phyloP scores from a whole-genome alignment of 73 alveolate genomes.

The Paramecium bursaria region DNA sequence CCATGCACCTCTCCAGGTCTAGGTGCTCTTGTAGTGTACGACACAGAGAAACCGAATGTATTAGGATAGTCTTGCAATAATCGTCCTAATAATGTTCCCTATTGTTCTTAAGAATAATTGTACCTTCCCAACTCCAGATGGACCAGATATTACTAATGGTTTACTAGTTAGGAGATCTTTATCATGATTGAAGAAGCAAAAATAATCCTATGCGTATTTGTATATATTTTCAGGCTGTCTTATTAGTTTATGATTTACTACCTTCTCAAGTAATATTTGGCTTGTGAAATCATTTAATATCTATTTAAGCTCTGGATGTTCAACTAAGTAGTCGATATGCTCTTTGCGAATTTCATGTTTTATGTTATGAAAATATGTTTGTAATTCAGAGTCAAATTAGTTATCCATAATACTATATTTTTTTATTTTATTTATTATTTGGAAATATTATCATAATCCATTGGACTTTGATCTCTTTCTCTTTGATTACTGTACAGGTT shows the following conservation, averaged over 20 bases:
- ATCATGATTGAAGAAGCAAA: conserved; percentile 56
- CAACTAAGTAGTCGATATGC: conserved; percentile 22
- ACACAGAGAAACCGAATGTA: conserved; percentile 74
- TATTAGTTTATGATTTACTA: neutral
- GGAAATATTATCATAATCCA: conserved; percentile 50
- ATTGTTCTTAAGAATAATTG: neutral
- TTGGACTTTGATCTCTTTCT: conserved; percentile 54
- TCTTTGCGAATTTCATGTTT: conserved; percentile 48
- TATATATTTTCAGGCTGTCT: conserved; percentile 59
- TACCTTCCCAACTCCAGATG: conserved; percentile 87
- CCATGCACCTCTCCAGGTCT: conserved; percentile 85
- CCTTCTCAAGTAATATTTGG: conserved; percentile 11
- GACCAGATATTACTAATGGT: conserved; percentile 83
- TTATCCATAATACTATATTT: too few relatives aligned
- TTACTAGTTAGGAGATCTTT: conserved; percentile 32
- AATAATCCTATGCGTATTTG: conserved; percentile 45
- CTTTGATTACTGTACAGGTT: conserved; percentile 56
- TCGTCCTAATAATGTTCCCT: conserved; percentile 78
- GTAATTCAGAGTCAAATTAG: conserved; percentile 51
- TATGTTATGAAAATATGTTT: conserved; percentile 42
- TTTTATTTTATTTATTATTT: too few relatives aligned
- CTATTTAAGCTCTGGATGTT: conserved; percentile 36
- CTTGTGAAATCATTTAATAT: conserved; percentile 56
- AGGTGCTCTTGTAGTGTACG: conserved; percentile 82
- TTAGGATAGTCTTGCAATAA: conserved; percentile 74